phyloP scores from a whole-genome alignment of 257 asterid species.

The Solanum sejunctum region DNA sequence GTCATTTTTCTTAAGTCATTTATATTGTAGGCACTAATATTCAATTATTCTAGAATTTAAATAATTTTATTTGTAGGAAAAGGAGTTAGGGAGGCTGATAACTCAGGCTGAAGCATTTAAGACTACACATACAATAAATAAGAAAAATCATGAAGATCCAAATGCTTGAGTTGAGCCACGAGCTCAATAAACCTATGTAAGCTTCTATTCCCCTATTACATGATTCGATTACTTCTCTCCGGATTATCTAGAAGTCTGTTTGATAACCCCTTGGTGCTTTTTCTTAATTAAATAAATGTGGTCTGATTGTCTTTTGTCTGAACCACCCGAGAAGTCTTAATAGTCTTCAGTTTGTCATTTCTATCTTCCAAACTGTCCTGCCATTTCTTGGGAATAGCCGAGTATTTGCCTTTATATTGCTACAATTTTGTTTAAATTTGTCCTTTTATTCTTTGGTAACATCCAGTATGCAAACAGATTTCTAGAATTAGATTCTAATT shows the following conservation, averaged over 20 bases:
- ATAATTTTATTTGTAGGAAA: too few relatives aligned
- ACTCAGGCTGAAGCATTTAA: too few relatives aligned
- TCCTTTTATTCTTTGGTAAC: not conserved
- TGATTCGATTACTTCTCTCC: not conserved
- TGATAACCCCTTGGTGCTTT: not conserved
- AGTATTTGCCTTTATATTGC: not conserved
- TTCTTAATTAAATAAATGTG: not conserved
- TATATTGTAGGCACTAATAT: too few relatives aligned
- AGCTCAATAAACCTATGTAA: too few relatives aligned
- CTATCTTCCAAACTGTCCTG: not conserved
- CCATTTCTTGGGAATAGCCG: not conserved
- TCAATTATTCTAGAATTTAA: too few relatives aligned
- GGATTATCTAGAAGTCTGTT: not conserved
- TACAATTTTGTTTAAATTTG: not conserved
- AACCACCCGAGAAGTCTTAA: not conserved
- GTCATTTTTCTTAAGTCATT: too few relatives aligned
- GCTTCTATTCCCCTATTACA: conserved; percentile 25
- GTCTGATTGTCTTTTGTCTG: not conserved
- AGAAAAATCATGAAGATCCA: too few relatives aligned
- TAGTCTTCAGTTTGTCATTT: not conserved
- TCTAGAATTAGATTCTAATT: not conserved
- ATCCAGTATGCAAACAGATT: not conserved
- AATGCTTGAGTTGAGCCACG: too few relatives aligned
- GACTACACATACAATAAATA: too few relatives aligned
- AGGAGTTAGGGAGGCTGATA: too few relatives aligned